phyloP scores from a whole-genome alignment of 345 rosid species.

The Stellera chamaejasme region DNA sequence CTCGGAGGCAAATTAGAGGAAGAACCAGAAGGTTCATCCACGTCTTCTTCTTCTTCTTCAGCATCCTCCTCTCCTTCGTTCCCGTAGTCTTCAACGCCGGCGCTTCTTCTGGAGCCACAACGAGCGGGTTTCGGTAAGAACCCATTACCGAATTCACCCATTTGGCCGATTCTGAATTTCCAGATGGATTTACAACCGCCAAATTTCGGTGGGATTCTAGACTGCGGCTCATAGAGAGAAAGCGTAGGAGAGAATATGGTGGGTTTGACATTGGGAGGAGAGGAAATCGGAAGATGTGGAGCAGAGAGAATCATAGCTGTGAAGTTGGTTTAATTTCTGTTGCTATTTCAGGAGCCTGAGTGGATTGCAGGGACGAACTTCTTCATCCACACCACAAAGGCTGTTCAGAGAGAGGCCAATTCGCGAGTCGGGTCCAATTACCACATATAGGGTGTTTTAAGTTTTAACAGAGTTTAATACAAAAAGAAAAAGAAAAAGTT shows the following conservation, averaged over 20 bases:
- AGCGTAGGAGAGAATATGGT: slow-evolving; percentile 28
- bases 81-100: slow-evolving; percentile 24
- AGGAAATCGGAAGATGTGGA: slow-evolving; percentile 21
- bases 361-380: slow-evolving; percentile 17
- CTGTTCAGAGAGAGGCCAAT: too few species aligned
- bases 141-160: slow-evolving; percentile 28
- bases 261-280: slow-evolving; percentile 23
- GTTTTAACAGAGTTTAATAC: too few species aligned
- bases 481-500: too few species aligned
- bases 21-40: slow-evolving; percentile 14
- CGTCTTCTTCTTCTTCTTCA: slow-evolving; percentile 24
- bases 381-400: slow-evolving; percentile 28
- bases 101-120: slow-evolving; percentile 17
- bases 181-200: slow-evolving; percentile 8
- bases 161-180: slow-evolving; percentile 17
- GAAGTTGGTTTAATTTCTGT: not conserved
- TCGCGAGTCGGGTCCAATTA: too few species aligned
- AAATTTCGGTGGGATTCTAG: slow-evolving; percentile 9
- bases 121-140: slow-evolving; percentile 20
- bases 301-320: slow-evolving; percentile 27
- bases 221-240: slow-evolving; percentile 24
- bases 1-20: slow-evolving; percentile 49
- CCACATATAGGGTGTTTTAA: too few species aligned
- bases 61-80: slow-evolving; percentile 28
- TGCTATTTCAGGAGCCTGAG: slow-evolving; percentile 12